Base-by-base conservation (phyloP, 2,329 filamentous ascomycete species). In the Nothomitra cinnamomea region DNA sequence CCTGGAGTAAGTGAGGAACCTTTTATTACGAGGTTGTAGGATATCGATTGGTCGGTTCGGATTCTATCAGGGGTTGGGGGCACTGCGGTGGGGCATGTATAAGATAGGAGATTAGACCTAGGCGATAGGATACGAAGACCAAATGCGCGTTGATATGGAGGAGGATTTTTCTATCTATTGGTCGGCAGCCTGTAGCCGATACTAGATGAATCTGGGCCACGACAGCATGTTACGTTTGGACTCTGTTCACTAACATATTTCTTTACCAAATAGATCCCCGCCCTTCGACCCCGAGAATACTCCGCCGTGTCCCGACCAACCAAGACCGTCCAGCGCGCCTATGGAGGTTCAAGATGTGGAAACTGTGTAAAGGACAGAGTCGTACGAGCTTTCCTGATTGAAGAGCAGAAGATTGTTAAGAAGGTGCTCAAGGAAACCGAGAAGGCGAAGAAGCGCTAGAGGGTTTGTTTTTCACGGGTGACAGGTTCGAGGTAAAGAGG, bases 371-470 rank as follows among this genome's bases (percentile, higher is more conserved):
- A 90, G 74, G 92, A 98, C 79, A 85, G 92, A 66, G 87, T 98
- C 64, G 87, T 95, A 65, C 87, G 92, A 65, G 92, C 92, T 61
- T 98, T 98, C 84, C 77, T 98, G 72, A 96, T 98, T 63, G 94
- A 98, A 80, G 92, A 98, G 83, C 92, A 98, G 81, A 98, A 98
- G 87, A 96, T 98, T 67, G 92, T 98, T 75, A 98, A 98, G 88
- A 98, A 98, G 87, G 52, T 98, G 67, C 82, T 96, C 72, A 95
- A 95, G 85, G 90, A 96, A 80, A 81, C 79, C 60, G 87, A 94
- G 77, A 85, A 87, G 78, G 10, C 28, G 5, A 85, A 85, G 71
- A 80, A 77, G 67, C 66, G 65, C 59, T 71, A 67, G 65, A 61
- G 56, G 5, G 50, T 10, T 5, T 3, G 21, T 12, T 15, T 49